Evolutionary conservation across 176 grass and related monocot genomes (phyloP).

Genomic region (Carex cristatella): DNA sequence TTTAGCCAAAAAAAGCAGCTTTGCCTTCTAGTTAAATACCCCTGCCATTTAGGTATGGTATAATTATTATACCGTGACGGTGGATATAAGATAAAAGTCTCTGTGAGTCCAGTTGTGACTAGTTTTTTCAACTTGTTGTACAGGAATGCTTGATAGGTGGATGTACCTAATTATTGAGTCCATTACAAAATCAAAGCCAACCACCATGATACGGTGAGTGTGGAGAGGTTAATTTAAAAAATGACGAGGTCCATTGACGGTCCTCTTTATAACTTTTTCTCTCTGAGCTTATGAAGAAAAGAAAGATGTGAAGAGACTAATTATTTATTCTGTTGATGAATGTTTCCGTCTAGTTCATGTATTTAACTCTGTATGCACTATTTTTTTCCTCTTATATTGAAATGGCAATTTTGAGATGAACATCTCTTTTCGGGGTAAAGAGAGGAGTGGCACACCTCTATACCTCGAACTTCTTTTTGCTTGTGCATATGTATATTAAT

Average conservation of each 20-base stretch:
- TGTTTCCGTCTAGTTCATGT: slow-evolving; percentile 6
- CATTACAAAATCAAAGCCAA: slow-evolving; percentile 54
- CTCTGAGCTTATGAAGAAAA: neutral
- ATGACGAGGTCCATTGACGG: neutral
- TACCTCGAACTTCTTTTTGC: neutral
- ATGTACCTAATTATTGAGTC: slow-evolving; percentile 86
- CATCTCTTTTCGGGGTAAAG: neutral
- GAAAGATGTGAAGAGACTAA: neutral
- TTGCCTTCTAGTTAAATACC: neutral
- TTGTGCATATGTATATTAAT: neutral
- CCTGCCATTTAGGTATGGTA: neutral
- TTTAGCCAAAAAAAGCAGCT: neutral
- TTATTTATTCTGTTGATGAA: slow-evolving; percentile 5
- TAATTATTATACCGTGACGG: neutral
- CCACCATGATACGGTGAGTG: slow-evolving; percentile 52
- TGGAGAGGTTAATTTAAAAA: neutral
- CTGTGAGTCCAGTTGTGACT: neutral
- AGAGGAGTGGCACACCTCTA: neutral
- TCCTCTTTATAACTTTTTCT: neutral
- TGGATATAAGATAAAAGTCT: neutral
- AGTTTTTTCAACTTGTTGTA: neutral
- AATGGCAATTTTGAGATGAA: neutral
- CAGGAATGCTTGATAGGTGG: slow-evolving; percentile 99
- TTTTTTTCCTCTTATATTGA: neutral
- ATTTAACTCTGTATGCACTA: slow-evolving; percentile 6